Conservation (phyloP, 2,329 filamentous ascomycete species). For the Teratosphaeria gauchensis region DNA sequence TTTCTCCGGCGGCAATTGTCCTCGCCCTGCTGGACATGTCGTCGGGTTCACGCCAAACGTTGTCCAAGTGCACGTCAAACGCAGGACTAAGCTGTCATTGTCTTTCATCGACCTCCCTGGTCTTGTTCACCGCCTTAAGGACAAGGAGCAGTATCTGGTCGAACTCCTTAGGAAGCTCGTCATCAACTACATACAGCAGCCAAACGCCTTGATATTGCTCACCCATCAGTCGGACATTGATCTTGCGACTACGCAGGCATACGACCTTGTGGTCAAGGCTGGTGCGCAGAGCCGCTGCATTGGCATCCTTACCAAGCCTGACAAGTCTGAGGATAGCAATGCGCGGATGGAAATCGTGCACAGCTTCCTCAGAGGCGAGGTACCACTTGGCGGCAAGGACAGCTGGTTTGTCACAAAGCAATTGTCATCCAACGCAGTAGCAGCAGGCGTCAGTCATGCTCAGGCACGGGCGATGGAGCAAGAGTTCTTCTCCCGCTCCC, state of each 20-base stretch:
- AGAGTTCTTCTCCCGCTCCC: conserved; percentile 38
- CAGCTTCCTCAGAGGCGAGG: conserved; percentile 43
- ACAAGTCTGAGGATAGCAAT: conserved; percentile 48
- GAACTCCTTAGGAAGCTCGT: conserved; percentile 61
- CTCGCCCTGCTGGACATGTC: conserved; percentile 17
- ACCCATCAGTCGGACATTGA: conserved; percentile 60
- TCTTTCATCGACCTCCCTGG: conserved; percentile 82
- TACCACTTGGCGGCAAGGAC: conserved; percentile 45
- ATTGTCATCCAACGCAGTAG: conserved; percentile 34
- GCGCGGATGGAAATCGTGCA: conserved; percentile 3
- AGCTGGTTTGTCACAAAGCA: conserved; percentile 72
- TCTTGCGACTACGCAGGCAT: conserved; percentile 63
- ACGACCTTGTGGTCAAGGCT: conserved; percentile 45
- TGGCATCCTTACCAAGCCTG: conserved; percentile 72
- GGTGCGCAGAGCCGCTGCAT: conserved; percentile 35
- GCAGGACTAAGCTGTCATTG: conserved; percentile 59
- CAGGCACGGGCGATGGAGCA: conserved; percentile 42
- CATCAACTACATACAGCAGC: conserved; percentile 56
- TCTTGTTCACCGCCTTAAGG: conserved; percentile 61
- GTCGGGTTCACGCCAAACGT: conserved; percentile 76
- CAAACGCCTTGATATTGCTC: conserved; percentile 66
- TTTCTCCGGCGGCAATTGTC: conserved; percentile 2
- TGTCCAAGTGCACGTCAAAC: conserved; percentile 65
- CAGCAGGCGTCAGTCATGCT: conserved; percentile 30
- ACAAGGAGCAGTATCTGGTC: conserved; percentile 59